These are phyloP conservation scores for Licmophora abbreviata DNA, from an alignment of 108 stramenopile genomes.

Conservation along the genomic window DNA sequence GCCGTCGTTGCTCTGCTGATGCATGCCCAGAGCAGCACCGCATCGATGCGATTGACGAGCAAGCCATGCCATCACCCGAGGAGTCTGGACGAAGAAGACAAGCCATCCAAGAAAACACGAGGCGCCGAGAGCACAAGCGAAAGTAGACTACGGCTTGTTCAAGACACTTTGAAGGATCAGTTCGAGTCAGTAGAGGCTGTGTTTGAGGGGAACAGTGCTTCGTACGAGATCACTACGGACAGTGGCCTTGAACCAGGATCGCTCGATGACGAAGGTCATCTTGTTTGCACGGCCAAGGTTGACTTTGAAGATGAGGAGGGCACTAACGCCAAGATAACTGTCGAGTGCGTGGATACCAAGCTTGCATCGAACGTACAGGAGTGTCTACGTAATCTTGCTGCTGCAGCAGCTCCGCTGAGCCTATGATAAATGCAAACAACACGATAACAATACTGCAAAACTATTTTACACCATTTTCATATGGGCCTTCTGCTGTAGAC, in stretches of 20 bases:
- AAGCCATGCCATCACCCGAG: constrained; percentile 74
- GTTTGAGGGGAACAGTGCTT: constrained; percentile 60
- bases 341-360: constrained; percentile 69
- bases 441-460: not conserved
- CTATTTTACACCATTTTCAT: not conserved
- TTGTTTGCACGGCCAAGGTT: constrained; percentile 57
- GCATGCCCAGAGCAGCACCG: constrained; percentile 84
- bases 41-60: constrained; percentile 80
- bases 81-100: constrained; percentile 14
- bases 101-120: constrained; percentile 28
- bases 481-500: not conserved
- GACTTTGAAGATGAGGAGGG: constrained; percentile 39
- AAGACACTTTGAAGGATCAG: constrained; percentile 60
- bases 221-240: constrained; percentile 72
- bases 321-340: constrained; percentile 53
- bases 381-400: constrained; percentile 51
- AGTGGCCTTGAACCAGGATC: constrained; percentile 23
- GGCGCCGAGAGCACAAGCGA: constrained; percentile 16
- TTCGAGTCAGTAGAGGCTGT: constrained; percentile 72
- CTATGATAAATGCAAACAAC: constrained; percentile 5
- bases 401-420: constrained; percentile 29
- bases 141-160: constrained; percentile 37
- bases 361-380: constrained; percentile 64
- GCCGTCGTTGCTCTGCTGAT: constrained; percentile 82
- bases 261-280: constrained; percentile 16